These are phyloP conservation scores for Epichloe baconii DNA, from an alignment of 2,329 filamentous ascomycete genomes.

Conservation along the genomic window DNA sequence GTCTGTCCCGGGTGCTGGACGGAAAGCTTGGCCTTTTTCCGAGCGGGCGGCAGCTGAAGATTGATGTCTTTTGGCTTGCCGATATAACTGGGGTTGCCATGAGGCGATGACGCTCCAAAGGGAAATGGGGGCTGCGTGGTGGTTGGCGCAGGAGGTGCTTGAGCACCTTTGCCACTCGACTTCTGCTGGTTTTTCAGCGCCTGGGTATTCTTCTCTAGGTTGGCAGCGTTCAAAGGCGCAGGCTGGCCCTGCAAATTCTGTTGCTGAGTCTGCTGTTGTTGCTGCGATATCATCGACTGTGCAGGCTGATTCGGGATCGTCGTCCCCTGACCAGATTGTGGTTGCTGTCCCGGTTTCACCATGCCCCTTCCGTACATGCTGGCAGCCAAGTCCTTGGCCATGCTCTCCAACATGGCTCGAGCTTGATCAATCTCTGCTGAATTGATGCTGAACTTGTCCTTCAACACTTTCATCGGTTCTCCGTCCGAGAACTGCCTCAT, in stretches of 20 bases:
- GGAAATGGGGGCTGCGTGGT: slow-evolving; percentile 43
- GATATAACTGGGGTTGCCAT: slow-evolving; percentile 45
- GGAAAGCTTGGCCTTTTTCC: slow-evolving; percentile 42
- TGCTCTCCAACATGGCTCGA: slow-evolving; percentile 34
- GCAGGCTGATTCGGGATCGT: slow-evolving; percentile 15
- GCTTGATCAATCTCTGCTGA: slow-evolving; percentile 37
- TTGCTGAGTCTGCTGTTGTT: slow-evolving; percentile 11
- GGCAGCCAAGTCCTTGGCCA: slow-evolving; percentile 33
- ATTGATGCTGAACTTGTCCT: slow-evolving; percentile 38
- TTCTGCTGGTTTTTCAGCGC: slow-evolving; percentile 28
- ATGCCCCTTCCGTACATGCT: slow-evolving; percentile 17
- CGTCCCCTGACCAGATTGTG: slow-evolving; percentile 13
- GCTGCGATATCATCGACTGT: slow-evolving; percentile 7
- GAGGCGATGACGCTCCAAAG: slow-evolving; percentile 42
- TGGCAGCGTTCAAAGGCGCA: slow-evolving; percentile 30
- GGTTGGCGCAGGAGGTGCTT: slow-evolving; percentile 44
- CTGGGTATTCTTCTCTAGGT: slow-evolving; percentile 39
- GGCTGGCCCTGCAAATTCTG: slow-evolving; percentile 13
- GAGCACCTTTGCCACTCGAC: slow-evolving; percentile 28
- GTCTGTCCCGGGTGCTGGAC: slow-evolving; percentile 25
- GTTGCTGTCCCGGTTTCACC: slow-evolving; percentile 12
- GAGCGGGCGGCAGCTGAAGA: slow-evolving; percentile 41
- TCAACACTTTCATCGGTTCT: slow-evolving; percentile 30
- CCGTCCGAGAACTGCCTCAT: slow-evolving; percentile 39
- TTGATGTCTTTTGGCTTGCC: slow-evolving; percentile 39